Percentiles rank a stretch among this genome's conserved stretches.
Conservation (phyloP, 768 basidiomycete genomes). For the Podaxis sp. region DNA sequence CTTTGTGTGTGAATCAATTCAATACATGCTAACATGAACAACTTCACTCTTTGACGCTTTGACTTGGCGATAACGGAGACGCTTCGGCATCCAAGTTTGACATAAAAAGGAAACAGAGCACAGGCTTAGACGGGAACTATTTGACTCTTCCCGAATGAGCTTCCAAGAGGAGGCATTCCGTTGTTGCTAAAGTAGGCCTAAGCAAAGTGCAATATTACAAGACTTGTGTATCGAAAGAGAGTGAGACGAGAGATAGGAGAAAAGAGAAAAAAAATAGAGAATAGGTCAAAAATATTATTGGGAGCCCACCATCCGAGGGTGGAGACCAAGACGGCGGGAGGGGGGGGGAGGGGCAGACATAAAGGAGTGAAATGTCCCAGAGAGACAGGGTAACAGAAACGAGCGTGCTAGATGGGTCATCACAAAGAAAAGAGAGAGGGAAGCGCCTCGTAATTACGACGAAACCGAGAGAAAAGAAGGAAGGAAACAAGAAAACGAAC, state of each 20-base stretch:
- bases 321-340: conserved; percentile 11
- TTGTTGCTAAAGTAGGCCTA: conserved; percentile 6
- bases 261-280: not conserved
- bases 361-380: conserved; percentile 5
- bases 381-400: conserved; percentile 11
- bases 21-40: not conserved
- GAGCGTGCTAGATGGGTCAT: not conserved
- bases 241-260: conserved; percentile 19
- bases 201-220: conserved; percentile 9
- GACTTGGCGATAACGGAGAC: not conserved
- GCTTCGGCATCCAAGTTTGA: not conserved
- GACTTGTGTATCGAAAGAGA: conserved; percentile 12
- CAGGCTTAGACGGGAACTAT: not conserved
- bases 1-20: not conserved
- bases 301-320: not conserved
- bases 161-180: not conserved
- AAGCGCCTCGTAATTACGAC: not conserved
- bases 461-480: conserved; percentile 4
- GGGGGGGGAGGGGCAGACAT: too few species aligned
- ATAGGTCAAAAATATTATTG: not conserved
- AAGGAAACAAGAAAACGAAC: conserved; percentile 20
- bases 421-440: conserved; percentile 20
- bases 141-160: not conserved
- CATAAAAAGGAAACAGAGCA: not conserved
- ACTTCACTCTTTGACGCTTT: not conserved